These are phyloP conservation scores for Groenewaldozyma salmanticensis DNA, from an alignment of 805 yeast genomes.

Conservation along the genomic window DNA sequence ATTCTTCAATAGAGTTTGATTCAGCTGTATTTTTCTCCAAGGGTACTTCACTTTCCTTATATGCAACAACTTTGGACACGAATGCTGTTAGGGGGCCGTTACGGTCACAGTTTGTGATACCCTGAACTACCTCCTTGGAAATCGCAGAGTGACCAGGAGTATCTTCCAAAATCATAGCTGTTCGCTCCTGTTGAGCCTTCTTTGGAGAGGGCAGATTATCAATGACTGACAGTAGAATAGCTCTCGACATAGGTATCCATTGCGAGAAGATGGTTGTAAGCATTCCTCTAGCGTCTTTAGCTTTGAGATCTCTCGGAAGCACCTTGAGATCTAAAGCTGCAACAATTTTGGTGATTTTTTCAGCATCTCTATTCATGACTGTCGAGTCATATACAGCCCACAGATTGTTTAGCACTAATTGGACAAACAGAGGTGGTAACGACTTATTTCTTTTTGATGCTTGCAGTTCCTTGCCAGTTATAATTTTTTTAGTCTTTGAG, in stretches of 20 bases:
- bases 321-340: constrained; percentile 59
- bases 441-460: constrained; percentile 46
- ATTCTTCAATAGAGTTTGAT: constrained; percentile 13
- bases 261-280: constrained; percentile 68
- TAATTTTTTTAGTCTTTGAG: constrained; percentile 77
- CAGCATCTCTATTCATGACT: constrained; percentile 53
- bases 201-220: constrained; percentile 80
- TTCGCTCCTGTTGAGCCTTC: constrained; percentile 61
- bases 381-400: constrained; percentile 85
- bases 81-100: constrained; percentile 62
- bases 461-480: constrained; percentile 30
- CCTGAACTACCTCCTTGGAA: constrained; percentile 38
- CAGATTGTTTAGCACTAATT: constrained; percentile 75
- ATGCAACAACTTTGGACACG: constrained; percentile 80
- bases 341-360: constrained; percentile 65
- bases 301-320: constrained; percentile 62
- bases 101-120: constrained; percentile 62
- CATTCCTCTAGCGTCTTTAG: constrained; percentile 63
- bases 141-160: constrained; percentile 43
- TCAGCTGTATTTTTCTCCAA: constrained; percentile 13
- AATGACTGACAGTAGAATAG: constrained; percentile 74
- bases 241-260: constrained; percentile 89
- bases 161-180: constrained; percentile 54
- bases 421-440: constrained; percentile 87
- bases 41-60: constrained; percentile 77